These are phyloP conservation scores for Salvia miltiorrhiza DNA, from an alignment of 257 asterid genomes.

Conservation along the genomic window DNA sequence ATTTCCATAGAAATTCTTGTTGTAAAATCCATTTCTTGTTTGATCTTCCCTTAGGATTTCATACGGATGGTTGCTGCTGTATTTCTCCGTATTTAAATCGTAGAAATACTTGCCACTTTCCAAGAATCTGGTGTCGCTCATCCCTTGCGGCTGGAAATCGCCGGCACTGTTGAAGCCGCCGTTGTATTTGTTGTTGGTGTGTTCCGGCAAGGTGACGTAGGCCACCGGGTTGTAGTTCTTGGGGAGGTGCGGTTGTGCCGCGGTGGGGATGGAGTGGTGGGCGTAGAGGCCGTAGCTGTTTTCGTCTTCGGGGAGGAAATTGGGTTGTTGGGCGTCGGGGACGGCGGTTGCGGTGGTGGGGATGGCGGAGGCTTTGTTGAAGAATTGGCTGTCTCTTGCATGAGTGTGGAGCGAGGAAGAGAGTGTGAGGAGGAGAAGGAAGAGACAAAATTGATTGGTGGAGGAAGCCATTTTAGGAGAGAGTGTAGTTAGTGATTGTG, in stretches of 20 bases:
- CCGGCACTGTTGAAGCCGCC: conserved; percentile 23
- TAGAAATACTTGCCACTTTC: conserved; percentile 57
- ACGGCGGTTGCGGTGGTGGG: conserved; percentile 16
- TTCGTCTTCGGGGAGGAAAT: conserved; percentile 49
- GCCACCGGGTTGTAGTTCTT: conserved; percentile 70
- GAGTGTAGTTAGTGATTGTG: not conserved
- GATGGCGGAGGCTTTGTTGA: conserved; percentile 48
- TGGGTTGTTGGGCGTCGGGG: conserved; percentile 26
- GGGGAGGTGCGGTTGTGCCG: conserved; percentile 41
- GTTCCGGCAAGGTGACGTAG: conserved; percentile 51
- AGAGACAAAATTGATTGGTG: conserved; percentile 30
- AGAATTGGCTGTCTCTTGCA: conserved; percentile 63
- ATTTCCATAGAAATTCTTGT: conserved; percentile 22
- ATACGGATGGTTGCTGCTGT: conserved; percentile 43
- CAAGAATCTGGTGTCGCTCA: conserved; percentile 74
- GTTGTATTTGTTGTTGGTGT: conserved; percentile 12
- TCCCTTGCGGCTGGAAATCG: conserved; percentile 46
- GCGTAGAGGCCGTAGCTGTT: conserved; percentile 55
- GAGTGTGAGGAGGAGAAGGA: conserved; percentile 40
- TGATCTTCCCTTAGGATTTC: no score
- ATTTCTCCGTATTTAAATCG: conserved; percentile 38
- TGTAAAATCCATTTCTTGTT: conserved; percentile 24
- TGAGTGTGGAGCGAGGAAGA: conserved; percentile 33
- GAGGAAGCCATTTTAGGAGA: conserved; percentile 40
- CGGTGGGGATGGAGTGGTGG: conserved; percentile 40